Evolutionary conservation across 2,329 filamentous ascomycete genomes (phyloP), one percentile per base, ranked within the genome.

Genomic region (Alternaria panax): DNA sequence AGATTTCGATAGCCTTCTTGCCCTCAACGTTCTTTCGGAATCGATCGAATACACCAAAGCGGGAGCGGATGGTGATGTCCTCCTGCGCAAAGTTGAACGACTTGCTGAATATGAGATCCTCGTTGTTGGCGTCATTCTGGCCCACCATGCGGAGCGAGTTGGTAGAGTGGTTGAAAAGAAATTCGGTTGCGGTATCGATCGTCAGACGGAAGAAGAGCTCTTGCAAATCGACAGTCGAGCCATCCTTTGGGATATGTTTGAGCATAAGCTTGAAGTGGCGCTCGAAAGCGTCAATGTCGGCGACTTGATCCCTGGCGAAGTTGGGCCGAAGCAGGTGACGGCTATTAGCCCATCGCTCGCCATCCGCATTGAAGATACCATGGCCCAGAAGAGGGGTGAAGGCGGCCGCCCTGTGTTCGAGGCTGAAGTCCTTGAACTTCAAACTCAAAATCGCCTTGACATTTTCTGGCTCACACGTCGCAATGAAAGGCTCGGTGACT

Each of bases 251-350:
- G 8, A 92, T 82, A 22, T 83, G 82, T n/a, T 81, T 79, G 25
- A 91, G 80, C 57, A 92, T 78, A 25, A 84, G 80, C 30, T 81
- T 75, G 16, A 89, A 80, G 76, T 90, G 87, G 3, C 73, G 77
- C 66, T 91, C 88, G 51, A 90, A 88, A 1, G 85, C 86, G 1
- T 79, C 76, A 6, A 87, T 71, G 67, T 87, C 83, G 5, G 80
- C 81, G 9, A 87, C 79, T 63, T 86, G 84, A 11, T 81, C 79
- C 8, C 83, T 76, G 1, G 77, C 80, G 64, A 87, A 87, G 60
- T 84, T 84, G 2, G 85, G 84, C 22, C 84, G 78, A 14, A 90
- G 78, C 62, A 84, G 77, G 27, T 82, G 79, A 9, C 82, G 73
- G 20, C 73, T 76, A 48, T 78, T 75, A 11, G 74, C 69, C 78